phyloP scores from a whole-genome alignment of 2,329 filamentous ascomycete species.

The Trichothecium roseum region DNA sequence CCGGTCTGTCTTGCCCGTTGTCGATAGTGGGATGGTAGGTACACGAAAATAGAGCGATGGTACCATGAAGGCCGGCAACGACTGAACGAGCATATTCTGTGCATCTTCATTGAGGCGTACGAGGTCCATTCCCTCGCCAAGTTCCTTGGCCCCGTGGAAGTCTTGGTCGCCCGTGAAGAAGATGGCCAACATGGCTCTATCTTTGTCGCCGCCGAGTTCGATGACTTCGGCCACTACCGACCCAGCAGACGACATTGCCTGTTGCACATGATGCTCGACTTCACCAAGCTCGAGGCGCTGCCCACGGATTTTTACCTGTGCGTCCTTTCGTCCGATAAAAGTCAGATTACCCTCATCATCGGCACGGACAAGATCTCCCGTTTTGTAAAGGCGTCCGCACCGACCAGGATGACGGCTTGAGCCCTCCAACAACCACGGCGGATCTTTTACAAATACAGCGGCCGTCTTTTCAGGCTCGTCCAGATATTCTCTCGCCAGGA shows the following conservation, averaged over 20 bases:
- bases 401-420: conserved; percentile 21
- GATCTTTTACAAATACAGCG: conserved; percentile 27
- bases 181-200: too few relatives aligned
- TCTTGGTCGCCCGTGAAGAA: too few relatives aligned
- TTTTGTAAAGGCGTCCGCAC: conserved; percentile 29
- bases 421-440: conserved; percentile 1
- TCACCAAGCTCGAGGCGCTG: conserved; percentile 37
- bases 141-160: too few relatives aligned
- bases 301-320: conserved; percentile 49
- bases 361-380: conserved; percentile 35
- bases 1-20: conserved; percentile 1
- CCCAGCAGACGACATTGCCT: too few relatives aligned
- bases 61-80: background rate
- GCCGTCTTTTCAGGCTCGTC: conserved; percentile 39
- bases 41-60: background rate
- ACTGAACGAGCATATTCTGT: background rate
- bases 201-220: conserved; percentile 1
- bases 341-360: conserved; percentile 27
- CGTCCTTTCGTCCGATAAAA: conserved; percentile 42
- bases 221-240: conserved; percentile 17
- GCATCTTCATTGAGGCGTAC: background rate
- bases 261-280: conserved; percentile 5
- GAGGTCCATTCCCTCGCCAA: conserved; percentile 3
- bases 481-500: conserved; percentile 43
- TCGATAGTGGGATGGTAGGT: background rate